Evolutionary conservation across 2,329 filamentous ascomycete species (phyloP).

Genomic region (Penicillium polonicum): DNA sequence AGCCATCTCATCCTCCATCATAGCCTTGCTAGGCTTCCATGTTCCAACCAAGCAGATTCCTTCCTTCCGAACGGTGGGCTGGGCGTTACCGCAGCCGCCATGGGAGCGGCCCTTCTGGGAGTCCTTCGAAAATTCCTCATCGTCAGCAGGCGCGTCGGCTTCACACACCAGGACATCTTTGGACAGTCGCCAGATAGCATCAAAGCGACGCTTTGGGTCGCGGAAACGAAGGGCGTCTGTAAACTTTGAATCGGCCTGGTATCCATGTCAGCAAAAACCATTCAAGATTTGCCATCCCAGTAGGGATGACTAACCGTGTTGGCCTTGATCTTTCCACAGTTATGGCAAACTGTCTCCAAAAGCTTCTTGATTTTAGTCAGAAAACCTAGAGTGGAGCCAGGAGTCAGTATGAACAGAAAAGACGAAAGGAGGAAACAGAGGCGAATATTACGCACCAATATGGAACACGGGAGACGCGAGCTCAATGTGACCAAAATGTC

Average conservation of each 20-base stretch:
- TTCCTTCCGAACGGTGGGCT: constrained; percentile 83
- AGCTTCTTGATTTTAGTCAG: constrained; percentile 99
- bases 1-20: constrained; percentile 66
- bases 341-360: constrained; percentile 97
- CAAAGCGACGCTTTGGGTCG: constrained; percentile 93
- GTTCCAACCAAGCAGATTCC: constrained; percentile 78
- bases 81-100: constrained; percentile 88
- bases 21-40: constrained; percentile 69
- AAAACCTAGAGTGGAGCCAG: constrained; percentile 63
- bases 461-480: constrained; percentile 95
- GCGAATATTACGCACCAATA: constrained; percentile 52
- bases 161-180: constrained; percentile 86
- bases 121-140: constrained; percentile 68
- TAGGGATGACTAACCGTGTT: constrained; percentile 89
- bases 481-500: constrained; percentile 98
- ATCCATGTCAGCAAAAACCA: constrained; percentile 49
- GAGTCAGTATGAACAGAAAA: constrained; percentile 27
- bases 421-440: constrained; percentile 5
- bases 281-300: constrained; percentile 55
- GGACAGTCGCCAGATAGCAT: constrained; percentile 86
- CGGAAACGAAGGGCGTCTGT: constrained; percentile 76
- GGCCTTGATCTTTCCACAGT: constrained; percentile 95
- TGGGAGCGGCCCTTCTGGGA: constrained; percentile 60
- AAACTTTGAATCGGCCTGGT: constrained; percentile 81
- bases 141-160: constrained; percentile 67